These are phyloP conservation scores for Secale cereale DNA, from an alignment of 176 grass and related monocot genomes.

Conservation along the genomic window DNA sequence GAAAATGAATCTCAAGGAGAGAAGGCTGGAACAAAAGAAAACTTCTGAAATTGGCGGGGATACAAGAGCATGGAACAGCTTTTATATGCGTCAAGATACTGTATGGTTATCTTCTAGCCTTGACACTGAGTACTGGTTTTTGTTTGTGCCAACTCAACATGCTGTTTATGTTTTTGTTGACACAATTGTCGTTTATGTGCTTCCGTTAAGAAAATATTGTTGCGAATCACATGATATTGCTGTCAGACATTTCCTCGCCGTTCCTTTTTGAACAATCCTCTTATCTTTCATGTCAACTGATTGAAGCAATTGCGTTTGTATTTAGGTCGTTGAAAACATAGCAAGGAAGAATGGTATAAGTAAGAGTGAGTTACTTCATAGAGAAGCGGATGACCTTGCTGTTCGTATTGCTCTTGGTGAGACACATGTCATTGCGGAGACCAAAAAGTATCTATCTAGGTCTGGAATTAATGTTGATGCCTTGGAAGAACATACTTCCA, in stretches of 20 bases:
- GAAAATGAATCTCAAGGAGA: constrained; percentile 84
- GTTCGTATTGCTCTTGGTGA: constrained; percentile 86
- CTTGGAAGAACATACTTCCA: constrained; percentile 78
- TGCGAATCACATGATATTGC: not conserved
- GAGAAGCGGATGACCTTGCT: constrained; percentile 86
- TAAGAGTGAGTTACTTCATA: constrained; percentile 82
- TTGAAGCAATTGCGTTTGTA: not conserved
- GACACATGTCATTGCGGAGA: constrained; percentile 78
- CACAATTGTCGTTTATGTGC: not conserved
- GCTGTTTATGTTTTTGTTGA: not conserved
- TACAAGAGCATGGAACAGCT: constrained; percentile 87
- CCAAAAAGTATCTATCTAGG: constrained; percentile 81
- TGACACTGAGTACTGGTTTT: constrained; percentile 15
- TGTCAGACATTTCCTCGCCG: not conserved
- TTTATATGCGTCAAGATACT: constrained; percentile 89
- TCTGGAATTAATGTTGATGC: constrained; percentile 75
- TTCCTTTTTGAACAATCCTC: not conserved
- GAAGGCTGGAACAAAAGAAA: constrained; percentile 80
- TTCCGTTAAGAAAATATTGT: not conserved
- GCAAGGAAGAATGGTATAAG: constrained; percentile 89
- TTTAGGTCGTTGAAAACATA: constrained; percentile 91
- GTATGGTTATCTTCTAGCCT: constrained; percentile 45
- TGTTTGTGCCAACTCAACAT: not conserved
- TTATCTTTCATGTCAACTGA: not conserved
- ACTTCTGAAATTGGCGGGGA: constrained; percentile 83